phyloP scores from a whole-genome alignment of 1,139 yeast species.

The Suhomyces kunorum region DNA sequence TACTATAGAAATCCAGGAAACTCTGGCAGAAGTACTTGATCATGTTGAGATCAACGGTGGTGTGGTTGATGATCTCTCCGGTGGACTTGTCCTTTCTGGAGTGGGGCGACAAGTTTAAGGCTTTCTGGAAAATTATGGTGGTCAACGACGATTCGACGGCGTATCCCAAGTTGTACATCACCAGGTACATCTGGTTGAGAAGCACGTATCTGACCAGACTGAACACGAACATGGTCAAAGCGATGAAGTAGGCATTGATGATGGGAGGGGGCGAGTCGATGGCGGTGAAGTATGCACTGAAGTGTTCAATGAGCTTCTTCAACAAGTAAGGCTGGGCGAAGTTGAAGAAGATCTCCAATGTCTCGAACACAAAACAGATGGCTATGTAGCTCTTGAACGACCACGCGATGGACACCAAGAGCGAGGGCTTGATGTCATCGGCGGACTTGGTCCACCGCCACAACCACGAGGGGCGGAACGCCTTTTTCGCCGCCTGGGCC shows the following conservation, averaged over 20 bases:
- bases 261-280: constrained; percentile 23
- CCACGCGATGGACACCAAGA: constrained; percentile 19
- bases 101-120: constrained; percentile 29
- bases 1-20: constrained; percentile 23
- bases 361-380: constrained; percentile 13
- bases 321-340: constrained; percentile 28
- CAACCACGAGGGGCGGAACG: constrained; percentile 7
- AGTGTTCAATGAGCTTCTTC: constrained; percentile 24
- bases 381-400: constrained; percentile 16
- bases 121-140: constrained; percentile 27
- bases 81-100: constrained; percentile 28
- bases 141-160: constrained; percentile 26
- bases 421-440: constrained; percentile 20
- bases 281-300: constrained; percentile 13
- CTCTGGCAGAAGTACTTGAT: constrained; percentile 21
- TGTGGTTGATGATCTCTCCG: constrained; percentile 33
- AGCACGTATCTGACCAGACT: constrained; percentile 20
- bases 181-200: constrained; percentile 24
- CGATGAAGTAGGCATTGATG: constrained; percentile 25
- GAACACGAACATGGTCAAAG: constrained; percentile 21
- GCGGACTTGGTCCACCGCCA: constrained; percentile 7
- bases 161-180: constrained; percentile 19
- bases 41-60: constrained; percentile 26
- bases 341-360: constrained; percentile 17
- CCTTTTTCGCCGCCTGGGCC: constrained; percentile 1